Evolutionary conservation across 2,329 filamentous ascomycete species (phyloP).

Genomic region (Daldinia sp.): DNA sequence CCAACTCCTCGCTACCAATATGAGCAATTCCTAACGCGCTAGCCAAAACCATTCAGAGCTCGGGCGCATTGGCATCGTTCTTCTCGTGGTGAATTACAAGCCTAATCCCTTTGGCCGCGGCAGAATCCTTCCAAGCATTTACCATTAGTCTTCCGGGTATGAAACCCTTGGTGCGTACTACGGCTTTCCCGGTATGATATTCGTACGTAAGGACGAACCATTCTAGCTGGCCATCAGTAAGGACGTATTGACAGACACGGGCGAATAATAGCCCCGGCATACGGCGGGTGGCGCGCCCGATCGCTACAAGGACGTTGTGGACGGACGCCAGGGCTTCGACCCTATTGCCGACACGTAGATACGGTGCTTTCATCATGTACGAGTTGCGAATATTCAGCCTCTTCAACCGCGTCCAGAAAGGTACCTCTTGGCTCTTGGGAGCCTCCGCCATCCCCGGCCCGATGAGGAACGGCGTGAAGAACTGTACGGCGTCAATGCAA

Average conservation of each 20-base stretch:
- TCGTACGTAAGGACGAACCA: constrained; percentile 40
- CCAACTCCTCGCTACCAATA: constrained; percentile 5
- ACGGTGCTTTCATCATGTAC: constrained; percentile 39
- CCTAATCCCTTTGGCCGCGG: constrained; percentile 10
- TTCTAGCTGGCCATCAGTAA: constrained; percentile 33
- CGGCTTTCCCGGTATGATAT: constrained; percentile 11
- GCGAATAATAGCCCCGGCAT: constrained; percentile 38
- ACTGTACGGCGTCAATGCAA: constrained; percentile 39
- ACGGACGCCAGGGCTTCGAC: constrained; percentile 31
- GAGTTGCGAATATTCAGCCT: constrained; percentile 40
- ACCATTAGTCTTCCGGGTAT: constrained; percentile 21
- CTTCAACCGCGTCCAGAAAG: constrained; percentile 32
- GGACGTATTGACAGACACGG: constrained; percentile 38
- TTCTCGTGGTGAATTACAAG: constrained; percentile 23
- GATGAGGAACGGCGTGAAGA: constrained; percentile 36
- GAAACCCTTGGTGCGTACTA: constrained; percentile 29
- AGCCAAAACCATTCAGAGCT: constrained; percentile 19
- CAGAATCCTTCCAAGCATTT: constrained; percentile 29
- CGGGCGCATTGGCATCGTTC: constrained; percentile 20
- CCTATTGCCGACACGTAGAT: constrained; percentile 31
- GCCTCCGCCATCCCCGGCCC: constrained; percentile 14
- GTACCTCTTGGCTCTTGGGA: constrained; percentile 28
- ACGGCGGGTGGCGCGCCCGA: constrained; percentile 31
- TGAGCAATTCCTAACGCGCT: background rate
- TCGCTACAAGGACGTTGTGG: constrained; percentile 27